These are phyloP conservation scores for Cordyceps fumosorosea DNA, from an alignment of 2,329 filamentous ascomycete genomes.

Conservation along the genomic window DNA sequence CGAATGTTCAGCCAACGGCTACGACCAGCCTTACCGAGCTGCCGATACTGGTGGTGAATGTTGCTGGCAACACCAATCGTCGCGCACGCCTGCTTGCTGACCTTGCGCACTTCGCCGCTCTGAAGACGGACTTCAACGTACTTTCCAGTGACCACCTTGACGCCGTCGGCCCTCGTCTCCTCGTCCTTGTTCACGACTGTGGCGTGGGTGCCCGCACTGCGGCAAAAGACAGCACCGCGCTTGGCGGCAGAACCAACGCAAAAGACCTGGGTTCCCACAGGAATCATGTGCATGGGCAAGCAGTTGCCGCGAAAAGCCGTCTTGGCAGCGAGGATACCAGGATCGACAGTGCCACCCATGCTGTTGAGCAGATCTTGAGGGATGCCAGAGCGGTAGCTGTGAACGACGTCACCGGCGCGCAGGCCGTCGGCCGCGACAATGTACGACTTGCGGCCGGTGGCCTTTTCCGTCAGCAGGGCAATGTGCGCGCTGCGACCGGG, in stretches of 20 bases:
- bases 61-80: slow-evolving; percentile 95
- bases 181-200: slow-evolving; percentile 86
- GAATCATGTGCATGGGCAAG: slow-evolving; percentile 90
- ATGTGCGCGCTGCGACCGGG: slow-evolving; percentile 90
- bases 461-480: slow-evolving; percentile 71
- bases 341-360: slow-evolving; percentile 91
- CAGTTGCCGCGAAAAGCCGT: slow-evolving; percentile 95
- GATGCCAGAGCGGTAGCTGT: slow-evolving; percentile 88
- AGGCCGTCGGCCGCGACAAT: slow-evolving; percentile 94
- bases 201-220: slow-evolving; percentile 88
- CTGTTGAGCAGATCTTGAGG: slow-evolving; percentile 77
- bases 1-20: slow-evolving; percentile 90
- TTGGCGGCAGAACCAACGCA: slow-evolving; percentile 74
- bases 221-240: slow-evolving; percentile 80
- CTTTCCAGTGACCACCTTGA: slow-evolving; percentile 59
- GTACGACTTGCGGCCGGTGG: slow-evolving; percentile 73
- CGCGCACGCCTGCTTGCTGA: slow-evolving; percentile 87
- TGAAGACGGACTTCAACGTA: slow-evolving; percentile 82
- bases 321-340: slow-evolving; percentile 90
- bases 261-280: slow-evolving; percentile 86
- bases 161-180: slow-evolving; percentile 54
- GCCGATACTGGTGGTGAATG: slow-evolving; percentile 79
- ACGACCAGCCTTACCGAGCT: slow-evolving; percentile 91
- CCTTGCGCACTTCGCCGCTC: slow-evolving; percentile 85
- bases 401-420: slow-evolving; percentile 81